Evolutionary conservation across 331 rosid genomes (phyloP).

Genomic region (Stylosanthes scabra): DNA sequence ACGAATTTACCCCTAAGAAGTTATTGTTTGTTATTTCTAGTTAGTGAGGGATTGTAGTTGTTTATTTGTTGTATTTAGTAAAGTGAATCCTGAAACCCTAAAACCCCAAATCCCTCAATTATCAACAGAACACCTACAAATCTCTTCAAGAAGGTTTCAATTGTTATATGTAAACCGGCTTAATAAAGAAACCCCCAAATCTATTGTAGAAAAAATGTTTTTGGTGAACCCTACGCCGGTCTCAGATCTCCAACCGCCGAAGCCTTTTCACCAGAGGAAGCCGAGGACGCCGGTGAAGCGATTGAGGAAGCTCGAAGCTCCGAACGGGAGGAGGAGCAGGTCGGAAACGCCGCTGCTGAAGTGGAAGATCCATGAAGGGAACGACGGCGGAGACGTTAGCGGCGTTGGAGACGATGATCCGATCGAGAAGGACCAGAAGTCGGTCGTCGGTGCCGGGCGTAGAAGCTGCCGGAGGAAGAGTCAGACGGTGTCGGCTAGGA

Average conservation of each 20-base stretch:
- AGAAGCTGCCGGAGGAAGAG: slow-evolving; percentile 49
- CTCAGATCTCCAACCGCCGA: slow-evolving; percentile 71
- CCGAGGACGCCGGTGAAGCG: slow-evolving; percentile 57
- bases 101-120: too few relatives aligned
- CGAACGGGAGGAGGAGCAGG: slow-evolving; percentile 69
- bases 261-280: slow-evolving; percentile 44
- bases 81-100: too few relatives aligned
- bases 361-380: slow-evolving; percentile 70
- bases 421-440: slow-evolving; percentile 44
- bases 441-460: slow-evolving; percentile 40
- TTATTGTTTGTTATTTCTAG: too few relatives aligned
- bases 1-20: too few relatives aligned
- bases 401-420: slow-evolving; percentile 43
- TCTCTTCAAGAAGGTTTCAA: too few relatives aligned
- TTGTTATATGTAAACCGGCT: too few relatives aligned
- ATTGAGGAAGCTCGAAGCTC: slow-evolving; percentile 50
- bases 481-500: slow-evolving; percentile 73
- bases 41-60: too few relatives aligned
- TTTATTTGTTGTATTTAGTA: too few relatives aligned
- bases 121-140: too few relatives aligned
- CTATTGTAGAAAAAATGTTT: too few relatives aligned
- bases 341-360: slow-evolving; percentile 84
- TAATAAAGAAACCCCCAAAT: too few relatives aligned
- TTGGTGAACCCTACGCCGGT: slow-evolving; percentile 53
- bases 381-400: slow-evolving; percentile 26